A percentile compares a stretch with the other conserved stretches of the same genome.
Conservation (phyloP, 2,329 filamentous ascomycete species). For the Colletotrichum chlorophyti region DNA sequence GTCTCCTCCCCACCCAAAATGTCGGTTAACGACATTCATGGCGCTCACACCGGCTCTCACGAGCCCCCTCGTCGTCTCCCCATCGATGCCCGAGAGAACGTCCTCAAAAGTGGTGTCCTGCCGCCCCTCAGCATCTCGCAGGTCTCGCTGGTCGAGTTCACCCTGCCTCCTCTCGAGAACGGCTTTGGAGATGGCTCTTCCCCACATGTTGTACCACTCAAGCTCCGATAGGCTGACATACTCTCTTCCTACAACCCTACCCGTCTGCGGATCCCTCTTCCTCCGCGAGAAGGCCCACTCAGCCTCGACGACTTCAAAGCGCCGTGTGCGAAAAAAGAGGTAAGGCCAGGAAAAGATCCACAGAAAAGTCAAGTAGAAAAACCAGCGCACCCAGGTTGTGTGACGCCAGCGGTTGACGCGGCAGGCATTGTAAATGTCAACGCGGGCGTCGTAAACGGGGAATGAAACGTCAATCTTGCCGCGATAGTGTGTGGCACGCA, state of each 20-base stretch:
- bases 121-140: slow-evolving; percentile 49
- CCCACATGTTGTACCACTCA: slow-evolving; percentile 70
- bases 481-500: slow-evolving; percentile 71
- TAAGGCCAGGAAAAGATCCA: slow-evolving; percentile 77
- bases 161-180: slow-evolving; percentile 64
- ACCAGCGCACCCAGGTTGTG: slow-evolving; percentile 66
- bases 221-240: slow-evolving; percentile 64
- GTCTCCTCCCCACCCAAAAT: slow-evolving; percentile 59
- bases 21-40: slow-evolving; percentile 59
- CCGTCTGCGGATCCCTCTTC: slow-evolving; percentile 13
- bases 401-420: slow-evolving; percentile 70
- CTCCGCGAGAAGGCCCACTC: slow-evolving; percentile 64
- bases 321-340: slow-evolving; percentile 70
- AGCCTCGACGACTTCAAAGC: slow-evolving; percentile 68
- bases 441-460: slow-evolving; percentile 59
- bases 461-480: slow-evolving; percentile 67
- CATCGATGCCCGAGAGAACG: slow-evolving; percentile 40
- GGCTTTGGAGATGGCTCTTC: slow-evolving; percentile 62
- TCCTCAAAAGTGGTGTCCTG: slow-evolving; percentile 40
- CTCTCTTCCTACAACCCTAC: slow-evolving; percentile 35
- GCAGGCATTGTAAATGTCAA: slow-evolving; percentile 70
- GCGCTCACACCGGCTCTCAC: slow-evolving; percentile 57
- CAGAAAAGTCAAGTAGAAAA: slow-evolving; percentile 71
- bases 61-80: slow-evolving; percentile 48
- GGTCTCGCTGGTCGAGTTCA: slow-evolving; percentile 63